phyloP scores from a whole-genome alignment of 352 stramenopile species.

The Phytopythium delawarense region DNA sequence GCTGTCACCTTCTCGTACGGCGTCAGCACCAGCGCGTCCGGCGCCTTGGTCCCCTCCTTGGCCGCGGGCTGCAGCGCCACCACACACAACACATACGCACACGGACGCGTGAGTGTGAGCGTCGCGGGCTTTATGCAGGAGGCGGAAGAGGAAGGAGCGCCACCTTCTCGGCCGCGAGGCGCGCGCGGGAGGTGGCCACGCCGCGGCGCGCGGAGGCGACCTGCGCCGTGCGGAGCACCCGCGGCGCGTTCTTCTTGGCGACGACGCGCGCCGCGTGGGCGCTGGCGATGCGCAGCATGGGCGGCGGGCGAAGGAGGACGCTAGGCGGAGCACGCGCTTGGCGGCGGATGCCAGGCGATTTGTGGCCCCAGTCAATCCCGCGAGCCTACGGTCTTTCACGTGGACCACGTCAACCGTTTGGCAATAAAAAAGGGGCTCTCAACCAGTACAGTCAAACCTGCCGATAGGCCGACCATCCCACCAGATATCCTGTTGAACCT shows the following conservation, averaged over 20 bases:
- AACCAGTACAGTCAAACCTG: too few relatives aligned
- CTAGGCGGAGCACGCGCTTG: neutral
- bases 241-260: constrained; percentile 15
- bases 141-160: neutral
- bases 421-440: too few relatives aligned
- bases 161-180: constrained; percentile 59
- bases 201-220: constrained; percentile 20
- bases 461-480: too few relatives aligned
- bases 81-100: neutral
- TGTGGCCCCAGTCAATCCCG: neutral
- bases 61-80: constrained; percentile 20
- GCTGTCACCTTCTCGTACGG: constrained; percentile 94
- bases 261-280: constrained; percentile 15
- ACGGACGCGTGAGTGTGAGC: neutral
- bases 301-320: neutral
- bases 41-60: constrained; percentile 44
- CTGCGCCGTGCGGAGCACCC: constrained; percentile 15
- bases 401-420: constrained; percentile 66
- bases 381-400: constrained; percentile 36
- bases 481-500: too few relatives aligned
- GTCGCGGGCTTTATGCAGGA: neutral
- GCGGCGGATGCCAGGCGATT: neutral
- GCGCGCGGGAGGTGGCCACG: constrained; percentile 43
- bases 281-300: neutral
- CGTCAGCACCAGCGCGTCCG: constrained; percentile 86